Evolutionary conservation across 2,329 filamentous ascomycete species (phyloP), one percentile per base, ranked within the genome.

Genomic region (Immersiporthe knoxdaviesiana): DNA sequence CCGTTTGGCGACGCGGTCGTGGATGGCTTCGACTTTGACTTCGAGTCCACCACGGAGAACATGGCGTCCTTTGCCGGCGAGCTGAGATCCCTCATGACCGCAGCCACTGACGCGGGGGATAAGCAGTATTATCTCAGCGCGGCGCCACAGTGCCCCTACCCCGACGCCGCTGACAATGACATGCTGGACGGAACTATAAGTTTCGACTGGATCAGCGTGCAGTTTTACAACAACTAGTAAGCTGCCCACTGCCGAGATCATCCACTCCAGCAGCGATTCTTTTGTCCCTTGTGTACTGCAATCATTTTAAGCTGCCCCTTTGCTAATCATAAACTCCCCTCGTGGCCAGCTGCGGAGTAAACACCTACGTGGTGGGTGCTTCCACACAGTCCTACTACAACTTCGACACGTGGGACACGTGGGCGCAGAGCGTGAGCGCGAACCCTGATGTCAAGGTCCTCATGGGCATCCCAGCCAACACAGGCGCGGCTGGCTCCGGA

Each of bases 1-100:
- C 91, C 91, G 1, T 93, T 93, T 76, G 89, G 89, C 66, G 78
- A 80, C 16, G 87, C 88, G 12, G 82, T 87, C 4, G 80, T 94
- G 56, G 90, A 94, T 76, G 92, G 92, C 5, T 93, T 94, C 77
- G 91, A 94, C 78, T 88, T 93, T 72, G 91, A 94, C 77, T 89
- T 93, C 71, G 91, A 93, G 79, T 82, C 86, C 5, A 78, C 79
- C 2, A 84, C 86, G 18, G 78, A 78, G 62, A 89, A 92, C 79
- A 88, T 91, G 79, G 83, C 81, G 0, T 79, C 86, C 1, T 91
- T 93, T 73, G 89, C 85, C 1, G 80, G 83, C 50, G 81, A 84
- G 66, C 83, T 92, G 12, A 86, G 89, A 39, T 74, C 77, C 21
- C 78, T 84, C 44, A 89, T 90, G 83, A 81, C 88, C 72, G 79